A percentile compares a stretch with the other conserved stretches of the same genome.
phyloP scores from a whole-genome alignment of 2,329 filamentous ascomycete genomes.

The Sporothrix humicola region DNA sequence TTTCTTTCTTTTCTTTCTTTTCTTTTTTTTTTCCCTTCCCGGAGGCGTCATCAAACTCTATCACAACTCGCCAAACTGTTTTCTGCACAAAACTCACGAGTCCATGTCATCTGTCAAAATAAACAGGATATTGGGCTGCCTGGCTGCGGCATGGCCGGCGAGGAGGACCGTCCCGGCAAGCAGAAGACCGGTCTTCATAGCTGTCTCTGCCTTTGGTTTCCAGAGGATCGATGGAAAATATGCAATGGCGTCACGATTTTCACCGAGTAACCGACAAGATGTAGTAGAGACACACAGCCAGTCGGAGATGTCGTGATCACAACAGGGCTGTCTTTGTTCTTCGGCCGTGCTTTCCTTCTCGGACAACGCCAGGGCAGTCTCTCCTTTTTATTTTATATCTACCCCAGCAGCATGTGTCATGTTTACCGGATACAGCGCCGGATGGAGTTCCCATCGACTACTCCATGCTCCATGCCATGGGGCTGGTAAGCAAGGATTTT shows the following conservation, averaged over 20 bases:
- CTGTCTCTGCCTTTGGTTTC: not conserved
- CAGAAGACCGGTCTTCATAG: not conserved
- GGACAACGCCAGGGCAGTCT: not conserved
- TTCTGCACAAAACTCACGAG: constrained; percentile 10
- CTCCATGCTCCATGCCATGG: no score
- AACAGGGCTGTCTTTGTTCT: not conserved
- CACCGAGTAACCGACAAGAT: not conserved
- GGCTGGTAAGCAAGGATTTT: not conserved
- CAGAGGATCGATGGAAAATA: not conserved
- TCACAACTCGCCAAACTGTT: not conserved
- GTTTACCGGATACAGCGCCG: not conserved
- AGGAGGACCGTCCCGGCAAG: constrained; percentile 2
- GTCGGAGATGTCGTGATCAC: not conserved
- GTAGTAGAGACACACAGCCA: not conserved
- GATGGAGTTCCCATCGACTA: no score
- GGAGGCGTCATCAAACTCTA: not conserved
- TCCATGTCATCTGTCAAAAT: constrained; percentile 18
- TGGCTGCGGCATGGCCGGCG: constrained; percentile 4
- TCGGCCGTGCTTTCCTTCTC: not conserved
- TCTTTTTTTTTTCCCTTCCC: not conserved
- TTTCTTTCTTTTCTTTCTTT: no score
- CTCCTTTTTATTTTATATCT: not conserved
- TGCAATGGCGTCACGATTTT: not conserved
- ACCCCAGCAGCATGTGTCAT: not conserved
- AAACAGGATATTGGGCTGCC: constrained; percentile 11